Base-by-base conservation (phyloP, 805 yeast species). In the Candida odintsovae region DNA sequence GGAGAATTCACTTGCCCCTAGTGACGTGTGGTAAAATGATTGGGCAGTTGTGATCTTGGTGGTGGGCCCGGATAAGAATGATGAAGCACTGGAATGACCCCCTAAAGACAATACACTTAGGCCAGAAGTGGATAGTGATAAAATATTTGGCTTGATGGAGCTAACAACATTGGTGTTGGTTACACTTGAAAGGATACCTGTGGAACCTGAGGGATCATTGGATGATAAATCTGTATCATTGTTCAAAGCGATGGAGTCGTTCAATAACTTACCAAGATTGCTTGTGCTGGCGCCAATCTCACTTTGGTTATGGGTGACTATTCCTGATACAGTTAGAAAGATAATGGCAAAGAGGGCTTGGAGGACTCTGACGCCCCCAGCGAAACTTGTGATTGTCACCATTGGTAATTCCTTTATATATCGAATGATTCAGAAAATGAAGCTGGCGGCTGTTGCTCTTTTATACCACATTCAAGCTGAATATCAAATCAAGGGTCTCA, bases 1-100 rank as follows among this genome's bases (percentile, higher is more conserved):
- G 6, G 55, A 25, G 6, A 54, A 18, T 46, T 65, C 68, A 25
- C 48, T 35, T 3, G 39, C 28, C 3, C 31, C 31, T 28, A 28
- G 13, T 28, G 31, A 28, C 15, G 31, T 28, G 31, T 28, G 31
- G 11, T 28, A 28, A 7, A 28, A 8, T 4, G 31, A 28, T n/a
- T 28, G 31, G 7, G n/a, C 31, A 13, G n/a, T 28, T 13, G 31
- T 28, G n/a, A 28, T 28, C 31, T 28, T 28, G n/a, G 31, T 4
- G 13, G 31, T 28, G 31, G 31, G n/a, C 3, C 31, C 31, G 13
- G 31, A 28, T 13, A 28, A 28, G 31, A 28, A 28, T 28, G 31
- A 28, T 4, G n/a, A 28, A 28, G 13, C 31, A 13, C 31, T 28
- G n/a, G 13, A 28, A 28, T 28, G 31, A 13, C 31, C 31, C 8